phyloP scores from a whole-genome alignment of 345 rosid species.

The Gossypium herbaceum region DNA sequence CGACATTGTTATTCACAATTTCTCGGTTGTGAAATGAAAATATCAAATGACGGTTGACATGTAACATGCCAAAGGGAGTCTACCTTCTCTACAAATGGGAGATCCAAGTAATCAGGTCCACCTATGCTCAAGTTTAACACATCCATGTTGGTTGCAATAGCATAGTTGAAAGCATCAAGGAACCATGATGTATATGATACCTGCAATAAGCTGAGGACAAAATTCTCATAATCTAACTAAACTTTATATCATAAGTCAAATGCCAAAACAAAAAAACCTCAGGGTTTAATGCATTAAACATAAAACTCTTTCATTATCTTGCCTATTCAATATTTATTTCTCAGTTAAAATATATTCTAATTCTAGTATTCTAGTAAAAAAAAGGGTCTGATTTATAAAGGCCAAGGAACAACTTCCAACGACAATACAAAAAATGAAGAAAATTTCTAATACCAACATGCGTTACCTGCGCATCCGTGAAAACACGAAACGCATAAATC shows the following conservation, averaged over 20 bases:
- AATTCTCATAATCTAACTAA: slow-evolving; percentile 65
- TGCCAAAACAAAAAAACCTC: background rate
- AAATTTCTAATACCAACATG: slow-evolving; percentile 25
- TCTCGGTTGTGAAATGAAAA: background rate
- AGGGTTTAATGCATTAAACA: background rate
- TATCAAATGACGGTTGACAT: background rate
- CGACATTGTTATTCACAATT: background rate
- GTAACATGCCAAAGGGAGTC: slow-evolving; percentile 10
- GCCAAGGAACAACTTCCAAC: background rate
- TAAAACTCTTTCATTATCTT: background rate
- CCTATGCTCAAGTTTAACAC: slow-evolving; percentile 97
- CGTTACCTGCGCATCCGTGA: slow-evolving; percentile 98
- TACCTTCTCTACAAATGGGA: slow-evolving; percentile 97
- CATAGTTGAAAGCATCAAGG: slow-evolving; percentile 98
- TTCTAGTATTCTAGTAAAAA: background rate
- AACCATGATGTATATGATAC: slow-evolving; percentile 99
- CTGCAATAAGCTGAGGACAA: slow-evolving; percentile 93
- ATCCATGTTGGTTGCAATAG: slow-evolving; percentile 90
- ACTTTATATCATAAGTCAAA: slow-evolving; percentile 17
- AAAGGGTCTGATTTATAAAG: background rate
- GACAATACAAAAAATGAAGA: slow-evolving; percentile 12
- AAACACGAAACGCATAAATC: slow-evolving; percentile 91
- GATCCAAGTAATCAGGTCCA: slow-evolving; percentile 99
- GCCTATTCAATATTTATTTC: slow-evolving; percentile 7
- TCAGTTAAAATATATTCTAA: background rate